Percentiles rank a stretch among this genome's conserved stretches.
Evolutionary conservation across 106 monocot genomes (phyloP).

Genomic region (Dioscorea zingiberensis): DNA sequence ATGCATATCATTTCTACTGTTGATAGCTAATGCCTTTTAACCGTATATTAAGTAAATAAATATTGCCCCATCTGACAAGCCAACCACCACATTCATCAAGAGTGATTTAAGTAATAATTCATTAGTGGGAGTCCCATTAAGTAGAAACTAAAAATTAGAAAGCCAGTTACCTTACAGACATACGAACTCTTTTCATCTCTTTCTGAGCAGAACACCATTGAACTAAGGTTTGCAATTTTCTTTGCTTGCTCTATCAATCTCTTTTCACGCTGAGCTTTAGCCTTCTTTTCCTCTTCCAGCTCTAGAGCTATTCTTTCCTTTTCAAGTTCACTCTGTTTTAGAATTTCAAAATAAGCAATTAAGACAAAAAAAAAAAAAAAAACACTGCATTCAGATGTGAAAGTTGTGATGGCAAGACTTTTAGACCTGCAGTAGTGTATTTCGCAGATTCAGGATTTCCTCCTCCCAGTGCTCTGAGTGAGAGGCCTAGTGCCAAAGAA

Average conservation of each 20-base stretch:
- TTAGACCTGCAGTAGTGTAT: conserved; percentile 76
- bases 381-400: no score
- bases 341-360: neutral
- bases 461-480: conserved; percentile 92
- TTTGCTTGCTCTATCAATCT: conserved; percentile 72
- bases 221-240: conserved; percentile 94
- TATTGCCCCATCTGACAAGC: no score
- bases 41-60: no score
- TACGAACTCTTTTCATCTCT: conserved; percentile 40
- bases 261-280: conserved; percentile 71
- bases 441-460: conserved; percentile 82
- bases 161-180: conserved; percentile 36
- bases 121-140: neutral
- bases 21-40: no score
- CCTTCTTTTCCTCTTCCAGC: conserved; percentile 97
- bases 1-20: no score
- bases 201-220: conserved; percentile 74
- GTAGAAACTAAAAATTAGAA: neutral
- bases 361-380: neutral
- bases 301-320: conserved; percentile 95
- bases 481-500: conserved; percentile 45
- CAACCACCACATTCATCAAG: neutral
- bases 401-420: no score
- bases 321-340: conserved; percentile 79
- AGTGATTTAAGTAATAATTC: neutral